Base-by-base conservation (phyloP, 2,329 filamentous ascomycete genomes). In the Aspergillus sojae region DNA sequence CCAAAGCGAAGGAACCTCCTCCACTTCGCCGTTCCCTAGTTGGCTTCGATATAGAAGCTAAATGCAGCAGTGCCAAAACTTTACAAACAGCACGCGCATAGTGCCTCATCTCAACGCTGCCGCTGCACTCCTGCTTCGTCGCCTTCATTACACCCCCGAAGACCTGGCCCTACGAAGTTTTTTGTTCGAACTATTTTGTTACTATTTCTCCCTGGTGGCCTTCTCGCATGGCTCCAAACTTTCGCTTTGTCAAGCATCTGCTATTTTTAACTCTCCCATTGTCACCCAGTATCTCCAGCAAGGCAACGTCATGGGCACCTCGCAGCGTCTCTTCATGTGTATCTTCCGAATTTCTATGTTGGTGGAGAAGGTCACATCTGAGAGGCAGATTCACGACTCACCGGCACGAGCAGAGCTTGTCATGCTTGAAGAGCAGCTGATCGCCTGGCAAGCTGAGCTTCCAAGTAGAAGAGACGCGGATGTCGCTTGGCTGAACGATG, bases 31-130 rank as follows among this genome's bases (percentile, higher is more conserved):
- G 16, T n/a, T 19, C 16, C 39, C 39, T 1, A n/a, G 1, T 41
- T 41, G 3, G 39, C 19, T 9, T 41, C 12, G 16, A 10, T 10
- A 10, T 41, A n/a, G 7, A n/a, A n/a, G 3, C 39, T 41, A 41
- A 46, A 46, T 2, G 43, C 23, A 14, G 21, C n/a, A 62, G 62
- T 50, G 52, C 7, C 62, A 62, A 41, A 62, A 65, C 19, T 65
- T 61, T 14, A 52, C 62, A 11, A 19, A 39, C 19, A 21, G 32
- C 21, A 39, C 58, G 14, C 50, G 62, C 10, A 30, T 65, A 5
- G 36, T 65, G 11, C 62, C 62, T 2, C 62, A 65, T 41, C 52
- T 65, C 14, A 65, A 65, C 16, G 62, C 60, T 7, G 62, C 60
- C 9, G 60, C 57, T 14, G 16, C 55, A 10, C 56, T 65, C 7